Conservation (phyloP, 2,329 filamentous ascomycete species). For the Verticillium albo-atrum region DNA sequence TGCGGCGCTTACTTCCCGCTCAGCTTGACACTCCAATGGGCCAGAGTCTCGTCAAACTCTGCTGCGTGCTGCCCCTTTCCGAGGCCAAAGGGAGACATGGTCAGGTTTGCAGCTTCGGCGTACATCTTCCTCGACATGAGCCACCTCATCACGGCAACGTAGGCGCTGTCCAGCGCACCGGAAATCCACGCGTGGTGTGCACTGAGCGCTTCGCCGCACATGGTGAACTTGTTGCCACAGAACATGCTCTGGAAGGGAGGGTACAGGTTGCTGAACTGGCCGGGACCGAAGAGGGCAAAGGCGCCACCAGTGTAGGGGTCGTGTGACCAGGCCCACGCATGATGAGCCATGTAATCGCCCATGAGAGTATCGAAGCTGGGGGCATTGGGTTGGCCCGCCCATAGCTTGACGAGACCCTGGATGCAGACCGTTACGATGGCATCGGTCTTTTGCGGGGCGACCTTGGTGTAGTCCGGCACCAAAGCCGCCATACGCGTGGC, state of each 20-base stretch:
- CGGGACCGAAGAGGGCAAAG: constrained; percentile 33
- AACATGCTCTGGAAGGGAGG: constrained; percentile 20
- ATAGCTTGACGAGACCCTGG: constrained; percentile 6
- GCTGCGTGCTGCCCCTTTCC: not conserved
- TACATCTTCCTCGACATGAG: not conserved
- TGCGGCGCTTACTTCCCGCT: not conserved
- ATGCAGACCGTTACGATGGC: constrained; percentile 7
- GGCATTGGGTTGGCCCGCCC: not conserved
- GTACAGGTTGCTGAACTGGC: constrained; percentile 31
- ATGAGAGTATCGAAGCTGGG: not conserved
- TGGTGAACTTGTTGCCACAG: constrained; percentile 21
- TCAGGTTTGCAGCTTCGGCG: not conserved
- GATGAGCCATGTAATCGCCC: constrained; percentile 12
- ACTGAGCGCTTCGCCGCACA: constrained; percentile 31
- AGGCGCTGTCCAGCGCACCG: constrained; percentile 29
- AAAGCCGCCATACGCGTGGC: constrained; percentile 20
- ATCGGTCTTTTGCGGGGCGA: not conserved
- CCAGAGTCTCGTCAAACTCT: not conserved
- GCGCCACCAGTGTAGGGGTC: constrained; percentile 28
- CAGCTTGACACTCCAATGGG: not conserved
- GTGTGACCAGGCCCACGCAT: constrained; percentile 31
- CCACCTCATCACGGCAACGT: constrained; percentile 3
- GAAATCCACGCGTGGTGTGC: constrained; percentile 34
- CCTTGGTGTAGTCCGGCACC: constrained; percentile 1
- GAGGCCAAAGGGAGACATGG: not conserved